Evolutionary conservation across 805 yeast genomes (phyloP), one percentile per base, ranked within the genome.

Genomic region (Vanderwaltozyma verrucispora): DNA sequence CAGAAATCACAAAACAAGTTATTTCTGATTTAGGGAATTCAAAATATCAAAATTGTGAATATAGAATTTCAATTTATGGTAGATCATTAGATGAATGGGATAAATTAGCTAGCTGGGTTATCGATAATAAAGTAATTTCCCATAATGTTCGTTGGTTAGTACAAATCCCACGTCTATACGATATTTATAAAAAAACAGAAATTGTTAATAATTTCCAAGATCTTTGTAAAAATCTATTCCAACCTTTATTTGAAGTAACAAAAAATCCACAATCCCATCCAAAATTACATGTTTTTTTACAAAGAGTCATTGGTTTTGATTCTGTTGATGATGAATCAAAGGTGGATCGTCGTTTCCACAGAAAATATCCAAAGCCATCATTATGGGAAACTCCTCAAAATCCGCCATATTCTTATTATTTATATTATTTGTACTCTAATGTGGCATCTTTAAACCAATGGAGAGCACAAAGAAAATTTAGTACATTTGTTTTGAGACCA

Each of bases 241-340:
- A 74, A 56, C 99, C 98, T 6, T 65, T 92, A 41, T 87, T 82
- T 58, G 95, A 92, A 59, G 98, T 85, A 7, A 77, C 95, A 3
- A 69, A 76, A 49, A 73, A 88, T 58, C 98, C 99, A 9, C 48
- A 70, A 37, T 70, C 80, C 7, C 88, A 88, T 61, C 98, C 98
- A n/a, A 92, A 92, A 58, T 68, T 92, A 39, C 81, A 80, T 53
- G 71, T 87, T 4, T 88, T 92, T 59, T 64, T 92, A 49, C 94
- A 87, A 64, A 74, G 98, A 50, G 97, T 92, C 3, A 81, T 92
- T 52, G 99, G 99, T 0, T 92, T 92, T 61, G 99, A 92, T 62
- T 85, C 96, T 4, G 99, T 92, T 25, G 99, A 92, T 61, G 99
- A 92, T 62, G 99, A 92, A 62, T 84, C 95, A 10, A 92, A 94